Evolutionary conservation across 1,284 basidiomycete species (phyloP).

Genomic region (Coniferiporia weirii): DNA sequence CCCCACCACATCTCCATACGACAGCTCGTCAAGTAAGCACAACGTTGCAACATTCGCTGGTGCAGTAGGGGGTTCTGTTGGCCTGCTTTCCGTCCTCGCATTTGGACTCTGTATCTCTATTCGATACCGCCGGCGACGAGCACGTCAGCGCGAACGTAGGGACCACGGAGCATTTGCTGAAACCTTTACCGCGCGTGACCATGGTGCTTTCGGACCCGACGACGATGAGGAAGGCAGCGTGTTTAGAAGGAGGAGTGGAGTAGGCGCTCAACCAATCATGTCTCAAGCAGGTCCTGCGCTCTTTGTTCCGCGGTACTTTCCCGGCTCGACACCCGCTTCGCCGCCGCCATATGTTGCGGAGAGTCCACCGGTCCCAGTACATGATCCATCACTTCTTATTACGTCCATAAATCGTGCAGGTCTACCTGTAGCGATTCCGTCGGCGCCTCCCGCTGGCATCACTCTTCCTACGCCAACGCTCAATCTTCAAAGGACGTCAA

Average conservation of each 20-base stretch:
- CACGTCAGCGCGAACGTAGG: conserved; percentile 37
- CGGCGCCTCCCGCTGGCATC: conserved; percentile 9
- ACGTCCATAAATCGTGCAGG: conserved; percentile 14
- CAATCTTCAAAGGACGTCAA: conserved; percentile 6
- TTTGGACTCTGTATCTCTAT: conserved; percentile 46
- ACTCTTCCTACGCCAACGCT: conserved; percentile 13
- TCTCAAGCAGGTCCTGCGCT: conserved; percentile 33
- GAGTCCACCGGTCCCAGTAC: not conserved
- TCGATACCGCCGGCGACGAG: conserved; percentile 39
- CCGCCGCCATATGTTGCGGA: conserved; percentile 33
- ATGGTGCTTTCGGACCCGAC: conserved; percentile 15
- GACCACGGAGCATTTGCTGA: conserved; percentile 33
- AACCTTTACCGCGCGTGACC: conserved; percentile 15
- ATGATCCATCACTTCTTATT: not conserved
- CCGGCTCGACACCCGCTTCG: conserved; percentile 37
- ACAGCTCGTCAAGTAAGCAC: conserved; percentile 22
- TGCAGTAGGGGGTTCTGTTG: conserved; percentile 46
- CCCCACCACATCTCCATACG: not conserved
- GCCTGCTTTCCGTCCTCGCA: conserved; percentile 42
- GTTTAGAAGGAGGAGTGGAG: not conserved
- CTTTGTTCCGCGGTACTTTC: conserved; percentile 52
- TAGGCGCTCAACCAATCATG: conserved; percentile 2
- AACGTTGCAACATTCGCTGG: conserved; percentile 48
- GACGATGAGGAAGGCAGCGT: conserved; percentile 10
- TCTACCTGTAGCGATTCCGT: conserved; percentile 11